These are phyloP conservation scores for Teratosphaeria epicoccoides DNA, from an alignment of 2,329 filamentous ascomycete species.

Conservation along the genomic window DNA sequence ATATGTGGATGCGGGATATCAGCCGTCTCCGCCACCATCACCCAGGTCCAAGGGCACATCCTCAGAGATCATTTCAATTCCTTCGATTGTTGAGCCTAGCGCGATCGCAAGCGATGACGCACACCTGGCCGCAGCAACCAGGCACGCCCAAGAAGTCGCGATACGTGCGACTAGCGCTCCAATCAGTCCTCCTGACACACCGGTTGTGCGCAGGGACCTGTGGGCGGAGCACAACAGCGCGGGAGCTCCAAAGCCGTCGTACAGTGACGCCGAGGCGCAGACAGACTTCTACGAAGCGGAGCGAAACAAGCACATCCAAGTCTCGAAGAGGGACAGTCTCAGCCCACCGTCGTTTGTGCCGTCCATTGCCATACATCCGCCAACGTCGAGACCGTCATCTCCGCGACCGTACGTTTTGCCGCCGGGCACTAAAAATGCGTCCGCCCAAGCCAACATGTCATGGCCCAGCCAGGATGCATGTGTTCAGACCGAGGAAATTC, in stretches of 20 bases:
- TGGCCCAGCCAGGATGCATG: constrained; percentile 43
- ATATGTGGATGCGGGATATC: constrained; percentile 68
- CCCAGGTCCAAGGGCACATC: constrained; percentile 38
- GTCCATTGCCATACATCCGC: constrained; percentile 84
- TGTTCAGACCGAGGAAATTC: constrained; percentile 85
- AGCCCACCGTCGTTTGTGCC: constrained; percentile 38
- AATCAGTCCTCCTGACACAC: constrained; percentile 55
- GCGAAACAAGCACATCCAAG: constrained; percentile 17
- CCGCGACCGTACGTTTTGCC: constrained; percentile 69
- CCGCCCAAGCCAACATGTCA: constrained; percentile 62
- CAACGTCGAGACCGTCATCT: constrained; percentile 70
- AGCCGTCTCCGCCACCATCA: constrained; percentile 74
- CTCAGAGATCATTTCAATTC: constrained; percentile 4
- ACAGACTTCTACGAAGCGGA: constrained; percentile 18
- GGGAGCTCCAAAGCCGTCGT: constrained; percentile 10
- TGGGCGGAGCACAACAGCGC: constrained; percentile 15
- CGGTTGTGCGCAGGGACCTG: constrained; percentile 33
- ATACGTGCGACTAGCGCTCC: constrained; percentile 27
- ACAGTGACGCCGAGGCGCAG: constrained; percentile 24
- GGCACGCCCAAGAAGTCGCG: constrained; percentile 5
- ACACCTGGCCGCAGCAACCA: neutral
- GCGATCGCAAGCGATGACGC: constrained; percentile 4
- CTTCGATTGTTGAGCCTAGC: constrained; percentile 9
- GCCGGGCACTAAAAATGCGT: constrained; percentile 67
- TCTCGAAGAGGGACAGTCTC: constrained; percentile 19